These are phyloP conservation scores for Trichosporon asahii DNA, from an alignment of 1,284 basidiomycete genomes.

Conservation along the genomic window DNA sequence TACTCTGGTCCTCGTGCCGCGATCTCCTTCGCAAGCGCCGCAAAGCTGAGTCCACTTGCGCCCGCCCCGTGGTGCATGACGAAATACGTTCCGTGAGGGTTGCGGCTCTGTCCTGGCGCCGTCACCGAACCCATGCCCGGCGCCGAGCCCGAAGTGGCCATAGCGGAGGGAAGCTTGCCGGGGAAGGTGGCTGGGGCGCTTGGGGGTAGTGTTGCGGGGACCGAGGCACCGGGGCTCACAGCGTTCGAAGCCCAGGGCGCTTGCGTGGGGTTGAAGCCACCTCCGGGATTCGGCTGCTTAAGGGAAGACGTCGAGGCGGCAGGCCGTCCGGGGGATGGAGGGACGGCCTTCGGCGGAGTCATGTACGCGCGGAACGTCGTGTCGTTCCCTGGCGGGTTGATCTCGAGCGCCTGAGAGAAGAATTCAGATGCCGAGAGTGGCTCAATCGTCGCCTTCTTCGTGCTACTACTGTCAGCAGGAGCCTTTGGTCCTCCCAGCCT, in stretches of 20 bases:
- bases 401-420: conserved; percentile 72
- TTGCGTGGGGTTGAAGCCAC: not conserved
- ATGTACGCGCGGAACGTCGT: conserved; percentile 75
- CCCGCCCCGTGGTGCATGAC: conserved; percentile 95
- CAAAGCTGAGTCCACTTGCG: conserved; percentile 82
- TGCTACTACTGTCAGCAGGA: conserved; percentile 52
- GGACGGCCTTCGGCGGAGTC: conserved; percentile 52
- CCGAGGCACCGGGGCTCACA: not conserved
- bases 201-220: not conserved
- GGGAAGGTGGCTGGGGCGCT: not conserved
- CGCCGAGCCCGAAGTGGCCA: not conserved
- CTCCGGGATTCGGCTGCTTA: not conserved
- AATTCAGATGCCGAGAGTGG: conserved; percentile 72
- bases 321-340: not conserved
- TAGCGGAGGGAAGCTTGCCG: not conserved
- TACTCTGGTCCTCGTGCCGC: conserved; percentile 64
- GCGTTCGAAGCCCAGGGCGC: not conserved
- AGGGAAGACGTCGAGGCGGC: conserved; percentile 34
- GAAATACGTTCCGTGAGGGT: conserved; percentile 63
- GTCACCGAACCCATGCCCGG: not conserved
- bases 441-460: conserved; percentile 56
- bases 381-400: conserved; percentile 61
- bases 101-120: conserved; percentile 4
- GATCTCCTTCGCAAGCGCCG: conserved; percentile 79
- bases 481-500: too few relatives aligned